These are phyloP conservation scores for Lactarius akahatsu DNA, from an alignment of 768 basidiomycete genomes.

Conservation along the genomic window DNA sequence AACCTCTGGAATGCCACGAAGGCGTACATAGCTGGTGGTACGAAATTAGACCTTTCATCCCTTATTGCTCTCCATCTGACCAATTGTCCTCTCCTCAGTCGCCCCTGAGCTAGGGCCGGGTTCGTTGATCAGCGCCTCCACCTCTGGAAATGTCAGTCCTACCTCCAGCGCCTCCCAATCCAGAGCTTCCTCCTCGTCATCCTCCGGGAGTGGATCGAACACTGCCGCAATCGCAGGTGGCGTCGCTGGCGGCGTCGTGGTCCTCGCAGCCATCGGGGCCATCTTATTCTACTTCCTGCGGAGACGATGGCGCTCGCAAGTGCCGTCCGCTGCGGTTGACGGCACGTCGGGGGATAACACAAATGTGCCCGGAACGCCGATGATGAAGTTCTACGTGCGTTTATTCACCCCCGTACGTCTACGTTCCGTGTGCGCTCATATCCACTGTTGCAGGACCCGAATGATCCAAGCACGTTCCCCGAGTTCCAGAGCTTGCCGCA, in stretches of 20 bases:
- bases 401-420: background rate
- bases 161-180: background rate
- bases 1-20: background rate
- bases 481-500: background rate
- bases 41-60: background rate
- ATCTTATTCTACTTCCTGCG: background rate
- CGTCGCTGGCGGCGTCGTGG: conserved; percentile 6
- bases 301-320: background rate
- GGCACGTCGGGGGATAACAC: background rate
- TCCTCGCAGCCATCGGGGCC: background rate
- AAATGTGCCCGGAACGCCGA: background rate
- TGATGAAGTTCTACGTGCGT: conserved; percentile 23
- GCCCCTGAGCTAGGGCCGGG: background rate
- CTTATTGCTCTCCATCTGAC: background rate
- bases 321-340: background rate
- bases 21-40: background rate
- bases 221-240: background rate
- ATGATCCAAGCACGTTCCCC: conserved; percentile 16
- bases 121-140: background rate
- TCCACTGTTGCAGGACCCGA: conserved; percentile 7
- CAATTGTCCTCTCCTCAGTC: background rate
- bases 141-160: background rate
- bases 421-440: background rate
- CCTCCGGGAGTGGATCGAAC: background rate
- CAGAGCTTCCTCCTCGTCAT: background rate